phyloP scores from a whole-genome alignment of 768 basidiomycete genomes.

The Termitomyces eurrhizus region DNA sequence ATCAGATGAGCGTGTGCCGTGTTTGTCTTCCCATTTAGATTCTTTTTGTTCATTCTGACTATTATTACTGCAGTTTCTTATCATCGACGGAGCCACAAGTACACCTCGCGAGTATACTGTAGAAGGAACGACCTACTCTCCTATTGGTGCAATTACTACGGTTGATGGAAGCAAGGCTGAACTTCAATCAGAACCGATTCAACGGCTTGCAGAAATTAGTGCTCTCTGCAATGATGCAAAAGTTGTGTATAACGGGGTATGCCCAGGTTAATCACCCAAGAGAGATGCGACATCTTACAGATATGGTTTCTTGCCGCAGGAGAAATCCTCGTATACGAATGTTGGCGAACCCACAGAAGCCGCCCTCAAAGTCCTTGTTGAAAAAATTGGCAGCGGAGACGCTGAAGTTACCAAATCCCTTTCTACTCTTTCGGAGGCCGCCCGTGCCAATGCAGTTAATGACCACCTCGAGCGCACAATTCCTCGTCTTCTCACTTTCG shows the following conservation, averaged over 20 bases:
- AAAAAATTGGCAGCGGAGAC: constrained; percentile 85
- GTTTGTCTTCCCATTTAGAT: constrained; percentile 32
- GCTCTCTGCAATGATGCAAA: constrained; percentile 95
- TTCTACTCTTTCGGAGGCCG: constrained; percentile 46
- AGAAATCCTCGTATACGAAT: constrained; percentile 73
- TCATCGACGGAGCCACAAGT: constrained; percentile 53
- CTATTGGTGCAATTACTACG: constrained; percentile 68
- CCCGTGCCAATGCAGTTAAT: constrained; percentile 81
- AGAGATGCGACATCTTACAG: not conserved
- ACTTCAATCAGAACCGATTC: constrained; percentile 64
- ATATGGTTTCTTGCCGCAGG: constrained; percentile 39
- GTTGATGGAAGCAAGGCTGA: constrained; percentile 62
- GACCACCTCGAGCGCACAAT: constrained; percentile 74
- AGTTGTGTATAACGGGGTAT: constrained; percentile 76
- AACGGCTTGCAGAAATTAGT: constrained; percentile 86
- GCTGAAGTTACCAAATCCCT: constrained; percentile 54
- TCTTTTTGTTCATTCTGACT: constrained; percentile 4
- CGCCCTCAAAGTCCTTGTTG: constrained; percentile 89
- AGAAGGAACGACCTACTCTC: constrained; percentile 91
- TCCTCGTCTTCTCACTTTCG: constrained; percentile 87
- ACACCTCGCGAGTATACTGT: constrained; percentile 68
- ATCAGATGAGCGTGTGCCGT: constrained; percentile 93
- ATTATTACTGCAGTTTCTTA: constrained; percentile 56
- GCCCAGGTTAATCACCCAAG: constrained; percentile 17
- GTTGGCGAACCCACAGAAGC: constrained; percentile 98